Evolutionary conservation across 805 yeast genomes (phyloP).

Genomic region (Blastobotrys robertii): DNA sequence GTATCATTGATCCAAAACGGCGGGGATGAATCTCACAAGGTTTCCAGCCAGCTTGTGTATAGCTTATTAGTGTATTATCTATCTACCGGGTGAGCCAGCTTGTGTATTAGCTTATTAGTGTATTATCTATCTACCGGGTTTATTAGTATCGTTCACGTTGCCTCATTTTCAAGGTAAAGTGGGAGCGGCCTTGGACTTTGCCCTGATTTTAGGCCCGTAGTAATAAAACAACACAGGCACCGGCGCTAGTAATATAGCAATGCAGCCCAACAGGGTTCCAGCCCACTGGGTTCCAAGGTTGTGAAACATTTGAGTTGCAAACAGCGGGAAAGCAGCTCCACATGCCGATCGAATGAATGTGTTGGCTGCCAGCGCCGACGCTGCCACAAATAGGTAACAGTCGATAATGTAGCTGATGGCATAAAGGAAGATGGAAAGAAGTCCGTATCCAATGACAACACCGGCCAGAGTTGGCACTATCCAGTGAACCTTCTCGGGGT

Average conservation of each 20-base stretch:
- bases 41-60: too few species aligned
- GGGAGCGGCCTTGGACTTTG: constrained; percentile 46
- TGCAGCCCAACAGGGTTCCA: constrained; percentile 57
- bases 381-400: constrained; percentile 60
- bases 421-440: constrained; percentile 59
- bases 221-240: constrained; percentile 59
- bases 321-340: constrained; percentile 67
- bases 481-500: constrained; percentile 65
- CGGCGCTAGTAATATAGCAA: constrained; percentile 48
- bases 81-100: constrained; percentile 15
- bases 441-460: constrained; percentile 56
- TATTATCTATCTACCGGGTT: constrained; percentile 12
- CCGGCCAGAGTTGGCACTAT: constrained; percentile 66
- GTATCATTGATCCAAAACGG: too few species aligned
- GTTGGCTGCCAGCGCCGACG: constrained; percentile 71
- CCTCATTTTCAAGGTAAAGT: constrained; percentile 2
- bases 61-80: constrained; percentile 1
- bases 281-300: constrained; percentile 73
- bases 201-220: constrained; percentile 50
- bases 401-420: constrained; percentile 68
- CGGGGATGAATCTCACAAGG: too few species aligned
- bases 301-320: constrained; percentile 61
- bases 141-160: constrained; percentile 11
- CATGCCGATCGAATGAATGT: constrained; percentile 59
- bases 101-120: too few species aligned